Percentiles rank a stretch among this genome's conserved stretches.
Evolutionary conservation across 768 basidiomycete genomes (phyloP).

Genomic region (Hericium erinaceus): DNA sequence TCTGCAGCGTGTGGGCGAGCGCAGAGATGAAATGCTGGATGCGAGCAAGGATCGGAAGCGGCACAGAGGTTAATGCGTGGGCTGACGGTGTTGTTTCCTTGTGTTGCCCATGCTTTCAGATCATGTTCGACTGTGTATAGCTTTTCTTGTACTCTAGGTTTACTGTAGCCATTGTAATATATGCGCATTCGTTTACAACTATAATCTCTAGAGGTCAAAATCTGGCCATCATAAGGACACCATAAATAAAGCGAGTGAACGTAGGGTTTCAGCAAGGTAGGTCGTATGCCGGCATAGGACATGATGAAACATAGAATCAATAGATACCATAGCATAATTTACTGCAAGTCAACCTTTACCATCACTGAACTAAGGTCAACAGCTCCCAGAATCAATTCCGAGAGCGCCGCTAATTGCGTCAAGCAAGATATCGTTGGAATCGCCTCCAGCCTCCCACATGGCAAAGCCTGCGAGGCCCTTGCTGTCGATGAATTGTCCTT

Average conservation of each 20-base stretch:
- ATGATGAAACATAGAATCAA: background rate
- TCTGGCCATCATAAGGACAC: no score
- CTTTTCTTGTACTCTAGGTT: background rate
- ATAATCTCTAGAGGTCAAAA: no score
- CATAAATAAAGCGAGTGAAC: no score
- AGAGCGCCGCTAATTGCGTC: constrained; percentile 20
- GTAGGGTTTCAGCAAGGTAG: background rate
- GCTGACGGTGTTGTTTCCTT: background rate
- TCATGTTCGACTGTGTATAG: background rate
- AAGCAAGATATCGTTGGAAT: constrained; percentile 28
- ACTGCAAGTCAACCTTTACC: background rate
- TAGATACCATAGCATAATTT: background rate
- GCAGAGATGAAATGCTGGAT: constrained; percentile 59
- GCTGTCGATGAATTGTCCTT: constrained; percentile 31
- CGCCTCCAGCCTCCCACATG: constrained; percentile 37
- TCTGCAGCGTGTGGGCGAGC: constrained; percentile 61
- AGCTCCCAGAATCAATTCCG: background rate
- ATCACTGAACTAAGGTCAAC: background rate
- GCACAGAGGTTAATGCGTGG: constrained; percentile 6
- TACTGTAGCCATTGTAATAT: background rate
- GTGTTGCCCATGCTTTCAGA: background rate
- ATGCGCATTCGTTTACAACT: no score
- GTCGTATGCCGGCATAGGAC: background rate
- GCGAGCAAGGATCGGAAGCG: constrained; percentile 48
- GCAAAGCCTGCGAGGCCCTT: constrained; percentile 31